Conservation (phyloP, 768 basidiomycete species). For the Rhizopogon rudus region DNA sequence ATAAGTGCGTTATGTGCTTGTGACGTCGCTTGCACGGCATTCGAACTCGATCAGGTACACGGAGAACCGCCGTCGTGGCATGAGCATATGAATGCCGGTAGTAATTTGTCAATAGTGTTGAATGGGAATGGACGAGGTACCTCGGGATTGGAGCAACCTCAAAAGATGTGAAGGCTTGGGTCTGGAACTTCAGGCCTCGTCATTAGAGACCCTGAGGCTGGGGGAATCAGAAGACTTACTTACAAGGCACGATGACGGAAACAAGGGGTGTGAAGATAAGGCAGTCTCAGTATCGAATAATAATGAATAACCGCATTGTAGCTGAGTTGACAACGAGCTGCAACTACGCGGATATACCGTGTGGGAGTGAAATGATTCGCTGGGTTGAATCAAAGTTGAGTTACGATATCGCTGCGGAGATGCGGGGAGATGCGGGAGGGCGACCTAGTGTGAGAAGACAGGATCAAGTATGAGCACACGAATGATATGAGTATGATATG, state of each 20-base stretch:
- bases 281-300: background rate
- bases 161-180: too few species aligned
- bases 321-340: background rate
- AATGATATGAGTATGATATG: background rate
- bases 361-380: slow-evolving; percentile 8
- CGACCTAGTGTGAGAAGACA: slow-evolving; percentile 13
- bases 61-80: slow-evolving; percentile 2
- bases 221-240: slow-evolving; percentile 12
- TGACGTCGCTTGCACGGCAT: slow-evolving; percentile 20
- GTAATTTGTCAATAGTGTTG: background rate
- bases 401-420: slow-evolving; percentile 6
- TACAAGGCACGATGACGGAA: slow-evolving; percentile 2
- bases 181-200: too few species aligned
- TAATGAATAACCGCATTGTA: background rate
- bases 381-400: slow-evolving; percentile 12
- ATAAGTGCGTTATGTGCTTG: background rate
- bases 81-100: slow-evolving; percentile 10
- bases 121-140: too few species aligned
- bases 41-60: slow-evolving; percentile 24
- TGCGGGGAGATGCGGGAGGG: slow-evolving; percentile 20
- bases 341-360: background rate
- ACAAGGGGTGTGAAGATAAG: slow-evolving; percentile 8
- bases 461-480: background rate
- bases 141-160: too few species aligned
- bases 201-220: background rate